A percentile compares a stretch with the other conserved stretches of the same genome.
phyloP scores from a whole-genome alignment of 2,329 filamentous ascomycete species.

The Trichoderma sp. region DNA sequence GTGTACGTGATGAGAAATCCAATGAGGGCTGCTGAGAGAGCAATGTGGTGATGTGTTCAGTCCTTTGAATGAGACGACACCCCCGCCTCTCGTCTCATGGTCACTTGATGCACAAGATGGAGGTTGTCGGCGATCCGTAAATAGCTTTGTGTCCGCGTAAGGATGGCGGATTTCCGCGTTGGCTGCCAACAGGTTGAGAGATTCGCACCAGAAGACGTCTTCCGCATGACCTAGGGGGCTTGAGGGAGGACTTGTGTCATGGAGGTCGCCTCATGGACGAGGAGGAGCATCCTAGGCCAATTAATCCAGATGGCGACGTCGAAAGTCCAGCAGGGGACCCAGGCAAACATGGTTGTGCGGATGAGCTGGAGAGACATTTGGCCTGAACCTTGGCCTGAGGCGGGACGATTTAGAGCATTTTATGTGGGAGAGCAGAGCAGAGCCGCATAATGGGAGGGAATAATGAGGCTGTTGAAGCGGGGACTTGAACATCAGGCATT shows the following conservation, averaged over 20 bases:
- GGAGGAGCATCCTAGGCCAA: not conserved
- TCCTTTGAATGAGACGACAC: not conserved
- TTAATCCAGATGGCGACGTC: not conserved
- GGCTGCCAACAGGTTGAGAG: not conserved
- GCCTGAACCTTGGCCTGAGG: not conserved
- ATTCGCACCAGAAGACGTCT: not conserved
- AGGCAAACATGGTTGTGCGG: not conserved
- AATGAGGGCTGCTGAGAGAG: not conserved
- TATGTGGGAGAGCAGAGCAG: too few species aligned
- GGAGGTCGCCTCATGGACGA: not conserved
- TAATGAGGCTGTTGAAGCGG: not conserved
- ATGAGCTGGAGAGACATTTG: not conserved
- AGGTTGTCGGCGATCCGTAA: not conserved
- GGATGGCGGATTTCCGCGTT: not conserved
- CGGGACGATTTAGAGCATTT: too few species aligned
- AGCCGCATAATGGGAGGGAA: not conserved
- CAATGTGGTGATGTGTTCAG: not conserved
- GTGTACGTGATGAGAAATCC: not conserved
- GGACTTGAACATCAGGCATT: conserved; percentile 16
- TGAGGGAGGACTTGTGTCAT: not conserved
- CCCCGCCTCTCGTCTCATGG: not conserved
- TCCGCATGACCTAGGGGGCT: not conserved
- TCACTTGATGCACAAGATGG: conserved; percentile 3
- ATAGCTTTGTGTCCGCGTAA: not conserved
- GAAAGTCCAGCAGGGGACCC: not conserved